Conservation (phyloP, 192 early-diverging fungal genomes). For the Coemansia sp. region DNA sequence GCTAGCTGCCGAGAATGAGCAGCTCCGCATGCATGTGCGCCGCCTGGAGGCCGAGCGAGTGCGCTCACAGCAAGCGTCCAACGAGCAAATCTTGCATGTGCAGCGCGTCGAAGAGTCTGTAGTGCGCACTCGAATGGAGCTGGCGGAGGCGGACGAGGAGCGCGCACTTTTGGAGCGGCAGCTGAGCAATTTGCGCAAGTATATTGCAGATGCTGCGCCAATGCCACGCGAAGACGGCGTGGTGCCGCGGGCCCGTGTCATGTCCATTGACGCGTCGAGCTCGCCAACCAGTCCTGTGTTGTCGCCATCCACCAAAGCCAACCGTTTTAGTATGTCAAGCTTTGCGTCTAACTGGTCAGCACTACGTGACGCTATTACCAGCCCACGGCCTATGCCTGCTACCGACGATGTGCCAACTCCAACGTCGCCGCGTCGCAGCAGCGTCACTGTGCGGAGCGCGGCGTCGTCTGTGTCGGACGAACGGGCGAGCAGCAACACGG, state of each 20-base stretch:
- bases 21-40: slow-evolving; percentile 27
- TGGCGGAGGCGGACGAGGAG: slow-evolving; percentile 46
- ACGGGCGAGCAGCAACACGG: slow-evolving; percentile 6
- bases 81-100: slow-evolving; percentile 1
- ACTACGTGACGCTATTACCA: slow-evolving; percentile 38
- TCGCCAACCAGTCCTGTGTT: background rate
- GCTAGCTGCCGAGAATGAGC: slow-evolving; percentile 46
- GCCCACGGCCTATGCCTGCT: slow-evolving; percentile 16
- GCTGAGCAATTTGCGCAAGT: slow-evolving; percentile 35
- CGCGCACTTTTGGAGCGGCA: slow-evolving; percentile 24
- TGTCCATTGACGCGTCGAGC: slow-evolving; percentile 17
- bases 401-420: background rate
- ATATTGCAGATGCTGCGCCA: slow-evolving; percentile 15
- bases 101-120: slow-evolving; percentile 26
- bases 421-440: slow-evolving; percentile 16
- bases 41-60: slow-evolving; percentile 18
- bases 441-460: slow-evolving; percentile 15
- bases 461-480: slow-evolving; percentile 7
- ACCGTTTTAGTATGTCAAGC: slow-evolving; percentile 44
- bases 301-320: background rate
- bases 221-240: slow-evolving; percentile 7
- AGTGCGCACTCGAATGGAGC: slow-evolving; percentile 22
- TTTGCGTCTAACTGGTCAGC: slow-evolving; percentile 41
- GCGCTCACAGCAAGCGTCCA: background rate
- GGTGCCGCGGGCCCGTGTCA: slow-evolving; percentile 13